A percentile compares a stretch with the other conserved stretches of the same genome.
phyloP scores from a whole-genome alignment of 2,329 filamentous ascomycete genomes.

The Teratosphaeria gauchensis region DNA sequence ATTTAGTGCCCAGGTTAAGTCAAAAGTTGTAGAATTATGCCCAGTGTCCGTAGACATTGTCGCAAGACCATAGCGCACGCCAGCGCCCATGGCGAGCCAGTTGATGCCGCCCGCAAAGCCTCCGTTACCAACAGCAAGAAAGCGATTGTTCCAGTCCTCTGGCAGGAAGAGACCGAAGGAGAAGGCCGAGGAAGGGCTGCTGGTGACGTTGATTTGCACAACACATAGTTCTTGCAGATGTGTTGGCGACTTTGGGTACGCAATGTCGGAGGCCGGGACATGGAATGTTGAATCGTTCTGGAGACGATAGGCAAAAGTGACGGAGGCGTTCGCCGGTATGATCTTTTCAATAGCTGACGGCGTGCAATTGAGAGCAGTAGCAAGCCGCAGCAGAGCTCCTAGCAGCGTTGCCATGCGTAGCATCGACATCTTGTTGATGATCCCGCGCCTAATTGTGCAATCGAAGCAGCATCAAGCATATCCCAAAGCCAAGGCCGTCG shows the following conservation, averaged over 20 bases:
- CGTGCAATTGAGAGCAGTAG: conserved; percentile 23
- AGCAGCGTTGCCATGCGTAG: background rate
- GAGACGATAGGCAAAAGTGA: conserved; percentile 27
- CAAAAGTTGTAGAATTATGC: conserved; percentile 29
- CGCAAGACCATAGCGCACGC: conserved; percentile 33
- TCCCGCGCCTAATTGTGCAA: background rate
- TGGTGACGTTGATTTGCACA: conserved; percentile 22
- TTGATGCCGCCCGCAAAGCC: conserved; percentile 41
- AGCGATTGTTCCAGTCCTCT: conserved; percentile 23
- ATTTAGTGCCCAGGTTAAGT: conserved; percentile 31
- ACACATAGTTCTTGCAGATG: conserved; percentile 23
- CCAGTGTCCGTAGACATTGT: conserved; percentile 38
- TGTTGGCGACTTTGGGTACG: conserved; percentile 31
- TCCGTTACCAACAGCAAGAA: conserved; percentile 35
- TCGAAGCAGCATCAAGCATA: background rate
- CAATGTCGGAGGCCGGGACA: conserved; percentile 28
- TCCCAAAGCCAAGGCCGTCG: background rate
- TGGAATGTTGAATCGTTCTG: conserved; percentile 29
- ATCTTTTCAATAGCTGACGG: conserved; percentile 24
- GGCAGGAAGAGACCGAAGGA: conserved; percentile 26
- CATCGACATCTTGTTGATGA: background rate
- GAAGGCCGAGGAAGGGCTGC: conserved; percentile 18
- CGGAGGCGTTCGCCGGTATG: conserved; percentile 26
- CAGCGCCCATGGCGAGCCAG: conserved; percentile 39
- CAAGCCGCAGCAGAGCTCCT: background rate